phyloP scores from a whole-genome alignment of 176 grass and related monocot genomes.

The Oryza punctata region DNA sequence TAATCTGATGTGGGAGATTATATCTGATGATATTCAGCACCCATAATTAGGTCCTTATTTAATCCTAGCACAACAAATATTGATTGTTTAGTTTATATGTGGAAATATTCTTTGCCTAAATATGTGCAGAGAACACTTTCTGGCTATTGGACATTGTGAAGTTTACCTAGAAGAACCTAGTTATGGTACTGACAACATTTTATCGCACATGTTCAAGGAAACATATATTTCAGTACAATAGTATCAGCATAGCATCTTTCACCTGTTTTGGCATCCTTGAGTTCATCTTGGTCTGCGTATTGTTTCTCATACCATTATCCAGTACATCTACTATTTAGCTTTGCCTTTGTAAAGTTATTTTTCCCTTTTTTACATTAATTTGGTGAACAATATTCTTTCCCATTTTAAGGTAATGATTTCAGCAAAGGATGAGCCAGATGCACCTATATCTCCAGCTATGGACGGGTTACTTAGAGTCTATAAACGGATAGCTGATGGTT shows the following conservation, averaged over 20 bases:
- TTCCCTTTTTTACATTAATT: slow-evolving; percentile 15
- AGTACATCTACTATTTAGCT: background rate
- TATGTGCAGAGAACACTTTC: background rate
- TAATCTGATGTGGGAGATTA: background rate
- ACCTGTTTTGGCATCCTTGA: background rate
- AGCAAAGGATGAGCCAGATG: slow-evolving; percentile 90
- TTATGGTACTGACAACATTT: slow-evolving; percentile 19
- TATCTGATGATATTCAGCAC: background rate
- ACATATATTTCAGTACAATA: background rate
- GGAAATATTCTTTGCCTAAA: background rate
- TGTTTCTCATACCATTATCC: slow-evolving; percentile 4
- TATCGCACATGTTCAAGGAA: background rate
- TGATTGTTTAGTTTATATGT: slow-evolving; percentile 13
- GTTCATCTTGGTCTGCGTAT: background rate
- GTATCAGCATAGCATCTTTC: background rate
- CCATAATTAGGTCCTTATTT: background rate
- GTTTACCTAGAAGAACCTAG: background rate
- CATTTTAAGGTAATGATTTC: slow-evolving; percentile 82
- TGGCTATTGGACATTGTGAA: background rate
- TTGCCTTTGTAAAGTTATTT: slow-evolving; percentile 1
- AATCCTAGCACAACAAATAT: background rate
- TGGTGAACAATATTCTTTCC: slow-evolving; percentile 21
- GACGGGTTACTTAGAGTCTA: slow-evolving; percentile 87
- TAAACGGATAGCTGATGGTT: slow-evolving; percentile 75
- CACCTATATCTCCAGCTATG: slow-evolving; percentile 73